Evolutionary conservation across 176 grass and related monocot genomes (phyloP).

Genomic region (Puya raimondii): DNA sequence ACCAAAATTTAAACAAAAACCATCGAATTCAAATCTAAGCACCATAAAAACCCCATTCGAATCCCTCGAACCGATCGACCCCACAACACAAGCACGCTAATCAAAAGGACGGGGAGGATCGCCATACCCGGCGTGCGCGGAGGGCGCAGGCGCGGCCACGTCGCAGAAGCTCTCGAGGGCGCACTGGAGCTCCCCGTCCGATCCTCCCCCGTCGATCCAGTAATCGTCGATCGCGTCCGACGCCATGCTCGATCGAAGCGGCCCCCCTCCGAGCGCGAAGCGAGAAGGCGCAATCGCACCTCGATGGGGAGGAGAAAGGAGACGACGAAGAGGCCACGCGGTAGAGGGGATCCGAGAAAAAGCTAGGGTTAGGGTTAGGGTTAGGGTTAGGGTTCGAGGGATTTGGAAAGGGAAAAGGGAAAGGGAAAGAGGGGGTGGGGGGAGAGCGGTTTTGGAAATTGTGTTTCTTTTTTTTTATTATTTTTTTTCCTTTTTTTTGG

Average conservation of each 20-base stretch:
- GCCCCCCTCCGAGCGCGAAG: background rate
- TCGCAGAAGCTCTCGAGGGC: conserved; percentile 32
- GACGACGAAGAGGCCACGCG: background rate
- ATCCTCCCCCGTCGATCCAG: conserved; percentile 34
- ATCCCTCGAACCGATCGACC: background rate
- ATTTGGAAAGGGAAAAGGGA: background rate
- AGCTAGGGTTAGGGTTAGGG: background rate
- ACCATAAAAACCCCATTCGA: background rate
- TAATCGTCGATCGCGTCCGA: conserved; percentile 34
- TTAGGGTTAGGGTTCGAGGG: conserved; percentile 5
- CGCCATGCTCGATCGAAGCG: conserved; percentile 10
- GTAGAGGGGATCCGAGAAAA: background rate
- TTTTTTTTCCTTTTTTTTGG: background rate
- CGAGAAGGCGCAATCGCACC: background rate
- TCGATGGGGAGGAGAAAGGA: background rate
- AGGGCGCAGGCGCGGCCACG: background rate
- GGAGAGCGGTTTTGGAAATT: background rate
- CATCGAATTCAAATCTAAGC: background rate
- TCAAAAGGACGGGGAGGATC: background rate
- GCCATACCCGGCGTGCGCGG: background rate
- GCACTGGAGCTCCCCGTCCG: conserved; percentile 31
- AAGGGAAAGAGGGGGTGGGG: background rate
- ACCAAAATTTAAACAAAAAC: conserved; percentile 5
- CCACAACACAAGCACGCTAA: background rate
- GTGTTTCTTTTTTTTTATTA: background rate